Conservation (phyloP, 2,329 filamentous ascomycete genomes). For the Chaetomium sp. region DNA sequence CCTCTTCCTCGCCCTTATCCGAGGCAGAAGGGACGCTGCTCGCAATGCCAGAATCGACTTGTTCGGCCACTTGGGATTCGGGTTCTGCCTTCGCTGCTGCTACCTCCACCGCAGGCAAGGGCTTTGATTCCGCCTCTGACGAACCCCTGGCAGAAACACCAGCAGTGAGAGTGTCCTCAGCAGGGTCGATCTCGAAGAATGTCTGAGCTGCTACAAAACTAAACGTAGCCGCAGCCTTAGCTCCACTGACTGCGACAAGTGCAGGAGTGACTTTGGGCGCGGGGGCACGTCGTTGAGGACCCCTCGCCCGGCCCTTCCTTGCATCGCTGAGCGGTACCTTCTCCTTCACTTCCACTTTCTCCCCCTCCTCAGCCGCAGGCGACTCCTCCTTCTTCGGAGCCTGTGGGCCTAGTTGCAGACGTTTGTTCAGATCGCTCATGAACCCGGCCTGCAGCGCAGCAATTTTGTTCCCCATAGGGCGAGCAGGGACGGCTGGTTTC, state of each 20-base stretch:
- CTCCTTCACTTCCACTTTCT: constrained; percentile 53
- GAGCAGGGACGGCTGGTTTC: constrained; percentile 76
- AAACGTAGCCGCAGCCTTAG: constrained; percentile 30
- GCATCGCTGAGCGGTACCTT: constrained; percentile 81
- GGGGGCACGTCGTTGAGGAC: constrained; percentile 57
- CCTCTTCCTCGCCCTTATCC: too few relatives aligned
- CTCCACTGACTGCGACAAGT: constrained; percentile 25
- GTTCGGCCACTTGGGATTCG: constrained; percentile 5
- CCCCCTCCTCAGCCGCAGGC: constrained; percentile 44
- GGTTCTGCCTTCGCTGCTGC: neutral
- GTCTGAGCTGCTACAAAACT: constrained; percentile 43
- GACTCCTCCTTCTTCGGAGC: constrained; percentile 64
- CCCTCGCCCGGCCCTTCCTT: constrained; percentile 81
- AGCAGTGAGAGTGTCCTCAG: constrained; percentile 41
- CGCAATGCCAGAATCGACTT: neutral
- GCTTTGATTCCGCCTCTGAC: constrained; percentile 7
- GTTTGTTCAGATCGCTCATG: constrained; percentile 86
- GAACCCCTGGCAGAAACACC: constrained; percentile 15
- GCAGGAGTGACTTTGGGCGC: constrained; percentile 18
- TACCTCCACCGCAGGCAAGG: neutral
- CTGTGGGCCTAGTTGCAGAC: constrained; percentile 79
- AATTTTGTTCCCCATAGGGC: constrained; percentile 78
- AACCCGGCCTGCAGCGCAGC: constrained; percentile 86
- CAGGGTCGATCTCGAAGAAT: constrained; percentile 46
- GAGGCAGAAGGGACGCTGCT: neutral